Evolutionary conservation across 306 rosid species (phyloP), one percentile per base, ranked within the genome.

Genomic region (Vigna reflexopilosa): DNA sequence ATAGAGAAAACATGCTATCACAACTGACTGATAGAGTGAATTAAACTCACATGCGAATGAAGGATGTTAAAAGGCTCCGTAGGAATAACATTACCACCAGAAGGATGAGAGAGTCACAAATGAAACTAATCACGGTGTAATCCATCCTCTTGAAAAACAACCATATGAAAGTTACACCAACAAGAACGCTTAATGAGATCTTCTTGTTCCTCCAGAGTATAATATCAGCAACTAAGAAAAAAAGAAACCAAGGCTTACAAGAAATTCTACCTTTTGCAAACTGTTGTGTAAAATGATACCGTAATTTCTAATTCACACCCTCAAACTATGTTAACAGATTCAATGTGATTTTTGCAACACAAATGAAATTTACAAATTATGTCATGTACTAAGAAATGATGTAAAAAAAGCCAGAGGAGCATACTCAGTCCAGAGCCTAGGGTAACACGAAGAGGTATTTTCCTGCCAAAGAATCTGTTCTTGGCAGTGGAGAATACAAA

Each of bases 371-470:
- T 47, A 2, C 62, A 44, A 63, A 56, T 26, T 47, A 20, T 38
- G 55, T 22, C 17, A 36, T 26, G 40, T 42, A 59, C 7, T 16
- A 75, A 52, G 67, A 20, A 82, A 52, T 45, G 69, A 52, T 55
- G 9, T 19, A 28, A 68, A 45, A 26, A 63, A 20, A 68, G 45
- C 56, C 67, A 71, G 3, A 75, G 34, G 56, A 13, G 57, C 78
- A n/a, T 76, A 91, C 96, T 48, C 52, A n/a, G 69, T 55, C 96
- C 93, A 4, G 91, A 79, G 17, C 96, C 93, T 15, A 91, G 78
- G 56, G 70, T 77, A 11, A 78, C 79, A 82, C 86, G 90, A 30
- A 91, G 89, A 50, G 96, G 86, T 76, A 45, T 84, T 83, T 73
- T 85, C 45, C 87, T 81, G 70, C 90, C 93, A 59, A 91, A 87